phyloP scores from a whole-genome alignment of 2,329 filamentous ascomycete species.

The Pseudonectria foliicola region DNA sequence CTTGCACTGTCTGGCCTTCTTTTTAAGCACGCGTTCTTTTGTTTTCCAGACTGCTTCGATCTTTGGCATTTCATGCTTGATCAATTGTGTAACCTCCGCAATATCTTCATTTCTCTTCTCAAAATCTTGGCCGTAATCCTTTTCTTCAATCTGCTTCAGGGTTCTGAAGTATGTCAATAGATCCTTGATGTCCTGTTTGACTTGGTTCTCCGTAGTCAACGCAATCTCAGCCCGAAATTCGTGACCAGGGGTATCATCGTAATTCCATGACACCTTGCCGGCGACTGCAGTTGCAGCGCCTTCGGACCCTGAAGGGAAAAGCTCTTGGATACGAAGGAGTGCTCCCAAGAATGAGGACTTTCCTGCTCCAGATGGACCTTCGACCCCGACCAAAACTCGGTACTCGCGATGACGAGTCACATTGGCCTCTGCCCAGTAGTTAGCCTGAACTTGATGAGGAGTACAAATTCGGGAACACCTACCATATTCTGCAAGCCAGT shows the following conservation, averaged over 20 bases:
- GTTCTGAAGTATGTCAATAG: conserved; percentile 12
- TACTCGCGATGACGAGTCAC: neutral
- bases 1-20: neutral
- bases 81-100: neutral
- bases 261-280: conserved; percentile 21
- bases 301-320: conserved; percentile 25
- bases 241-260: conserved; percentile 5
- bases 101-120: conserved; percentile 3
- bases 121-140: conserved; percentile 8
- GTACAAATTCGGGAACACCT: neutral
- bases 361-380: conserved; percentile 11
- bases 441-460: accelerated
- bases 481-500: conserved; percentile 3
- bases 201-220: conserved; percentile 10
- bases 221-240: conserved; percentile 15
- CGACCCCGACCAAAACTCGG: conserved; percentile 7
- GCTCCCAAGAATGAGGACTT: conserved; percentile 9
- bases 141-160: neutral
- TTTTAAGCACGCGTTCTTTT: conserved; percentile 2
- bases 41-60: conserved; percentile 17
- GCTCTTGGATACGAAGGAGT: conserved; percentile 8
- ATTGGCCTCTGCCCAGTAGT: neutral
- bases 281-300: conserved; percentile 21
- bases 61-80: conserved; percentile 13
- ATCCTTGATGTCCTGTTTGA: conserved; percentile 8